These are phyloP conservation scores for Graphiopsis chlorocephala DNA, from an alignment of 2,329 filamentous ascomycete genomes.

Conservation along the genomic window DNA sequence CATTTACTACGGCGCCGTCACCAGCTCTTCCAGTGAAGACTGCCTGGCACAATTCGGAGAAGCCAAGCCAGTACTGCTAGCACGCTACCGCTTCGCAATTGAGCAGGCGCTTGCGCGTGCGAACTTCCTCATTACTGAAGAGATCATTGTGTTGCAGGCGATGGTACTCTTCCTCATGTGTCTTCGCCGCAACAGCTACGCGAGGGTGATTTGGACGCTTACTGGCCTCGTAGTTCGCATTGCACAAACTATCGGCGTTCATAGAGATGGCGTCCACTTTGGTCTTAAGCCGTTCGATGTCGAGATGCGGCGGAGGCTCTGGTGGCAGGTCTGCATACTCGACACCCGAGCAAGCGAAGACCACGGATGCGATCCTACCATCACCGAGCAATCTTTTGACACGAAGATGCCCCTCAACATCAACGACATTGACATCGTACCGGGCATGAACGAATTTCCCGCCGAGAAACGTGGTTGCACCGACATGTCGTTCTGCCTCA, in stretches of 20 bases:
- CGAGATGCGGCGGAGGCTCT: constrained; percentile 58
- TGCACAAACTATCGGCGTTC: constrained; percentile 58
- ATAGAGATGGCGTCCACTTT: constrained; percentile 58
- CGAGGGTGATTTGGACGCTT: constrained; percentile 56
- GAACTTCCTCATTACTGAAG: constrained; percentile 61
- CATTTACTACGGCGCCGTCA: constrained; percentile 60
- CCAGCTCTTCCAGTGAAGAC: constrained; percentile 49
- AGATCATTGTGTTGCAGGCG: constrained; percentile 61
- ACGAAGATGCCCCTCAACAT: constrained; percentile 58
- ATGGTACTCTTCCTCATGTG: constrained; percentile 61
- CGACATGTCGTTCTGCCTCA: constrained; percentile 55
- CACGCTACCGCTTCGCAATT: constrained; percentile 59
- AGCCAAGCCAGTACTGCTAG: constrained; percentile 49
- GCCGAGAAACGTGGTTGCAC: constrained; percentile 53
- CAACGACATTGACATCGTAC: constrained; percentile 53
- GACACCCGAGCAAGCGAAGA: constrained; percentile 62
- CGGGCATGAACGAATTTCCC: constrained; percentile 49
- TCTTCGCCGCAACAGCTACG: constrained; percentile 51
- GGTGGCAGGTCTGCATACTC: constrained; percentile 60
- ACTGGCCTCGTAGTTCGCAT: constrained; percentile 59
- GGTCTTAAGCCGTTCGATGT: constrained; percentile 57
- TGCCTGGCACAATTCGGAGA: constrained; percentile 51
- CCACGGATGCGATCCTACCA: constrained; percentile 61
- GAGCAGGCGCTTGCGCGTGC: constrained; percentile 64
- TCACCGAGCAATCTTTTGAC: constrained; percentile 58